Evolutionary conservation across 306 rosid species (phyloP).

Genomic region (Canavalia ensiformis): DNA sequence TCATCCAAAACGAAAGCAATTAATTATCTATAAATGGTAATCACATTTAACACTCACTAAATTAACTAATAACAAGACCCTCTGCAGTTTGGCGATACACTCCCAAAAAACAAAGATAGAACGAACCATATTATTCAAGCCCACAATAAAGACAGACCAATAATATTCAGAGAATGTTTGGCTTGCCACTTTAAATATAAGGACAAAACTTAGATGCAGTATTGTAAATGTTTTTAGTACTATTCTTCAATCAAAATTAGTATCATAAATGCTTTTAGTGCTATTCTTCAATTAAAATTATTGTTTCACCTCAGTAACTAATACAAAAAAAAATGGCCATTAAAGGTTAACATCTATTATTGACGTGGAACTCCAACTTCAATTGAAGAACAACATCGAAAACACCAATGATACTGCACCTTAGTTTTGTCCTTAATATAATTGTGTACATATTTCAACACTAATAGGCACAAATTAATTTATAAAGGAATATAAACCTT

Average conservation of each 20-base stretch:
- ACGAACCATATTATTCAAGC: not conserved
- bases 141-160: not conserved
- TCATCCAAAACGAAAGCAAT: not conserved
- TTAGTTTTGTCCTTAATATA: not conserved
- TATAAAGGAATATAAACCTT: not conserved
- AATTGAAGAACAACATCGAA: too few relatives aligned
- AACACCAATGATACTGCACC: too few relatives aligned
- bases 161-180: not conserved
- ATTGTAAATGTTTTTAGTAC: too few relatives aligned
- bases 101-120: not conserved
- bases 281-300: too few relatives aligned
- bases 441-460: not conserved
- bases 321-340: too few relatives aligned
- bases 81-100: not conserved
- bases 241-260: too few relatives aligned
- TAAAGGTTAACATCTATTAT: too few relatives aligned
- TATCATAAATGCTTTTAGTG: too few relatives aligned
- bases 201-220: too few relatives aligned
- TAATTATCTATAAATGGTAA: conserved; percentile 21
- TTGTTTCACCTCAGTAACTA: too few relatives aligned
- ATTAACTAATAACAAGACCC: conserved; percentile 18
- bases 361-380: too few relatives aligned
- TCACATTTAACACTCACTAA: not conserved
- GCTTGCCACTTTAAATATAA: not conserved
- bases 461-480: not conserved